phyloP scores from a whole-genome alignment of 352 stramenopile species.

The Phytophthora aleatoria region DNA sequence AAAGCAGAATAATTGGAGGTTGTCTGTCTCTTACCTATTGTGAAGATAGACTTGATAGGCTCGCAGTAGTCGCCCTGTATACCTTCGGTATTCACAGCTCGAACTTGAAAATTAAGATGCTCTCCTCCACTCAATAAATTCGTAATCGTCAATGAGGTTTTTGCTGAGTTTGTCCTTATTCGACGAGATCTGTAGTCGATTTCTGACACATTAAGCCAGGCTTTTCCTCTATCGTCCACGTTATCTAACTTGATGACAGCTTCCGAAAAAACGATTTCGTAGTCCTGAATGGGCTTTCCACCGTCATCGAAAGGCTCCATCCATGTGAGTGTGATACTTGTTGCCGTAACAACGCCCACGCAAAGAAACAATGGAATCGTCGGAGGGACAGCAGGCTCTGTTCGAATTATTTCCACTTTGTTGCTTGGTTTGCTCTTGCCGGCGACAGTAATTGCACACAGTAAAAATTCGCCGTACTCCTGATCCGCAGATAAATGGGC shows the following conservation, averaged over 20 bases:
- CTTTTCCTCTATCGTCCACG: constrained; percentile 44
- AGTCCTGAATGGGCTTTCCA: constrained; percentile 62
- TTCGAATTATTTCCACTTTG: constrained; percentile 39
- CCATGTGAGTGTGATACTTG: constrained; percentile 72
- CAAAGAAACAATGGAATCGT: constrained; percentile 54
- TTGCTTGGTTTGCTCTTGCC: constrained; percentile 63
- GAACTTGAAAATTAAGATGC: constrained; percentile 69
- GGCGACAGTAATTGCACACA: constrained; percentile 59
- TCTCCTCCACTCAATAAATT: constrained; percentile 67
- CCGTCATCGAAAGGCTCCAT: constrained; percentile 61
- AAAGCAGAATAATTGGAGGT: not conserved
- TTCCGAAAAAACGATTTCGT: constrained; percentile 69
- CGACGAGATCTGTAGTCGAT: constrained; percentile 58
- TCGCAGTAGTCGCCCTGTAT: constrained; percentile 59
- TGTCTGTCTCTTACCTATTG: constrained; percentile 48
- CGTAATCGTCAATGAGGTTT: constrained; percentile 41
- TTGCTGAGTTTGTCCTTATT: constrained; percentile 52
- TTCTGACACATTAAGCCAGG: constrained; percentile 59
- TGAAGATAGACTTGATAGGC: constrained; percentile 60
- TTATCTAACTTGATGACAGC: constrained; percentile 47
- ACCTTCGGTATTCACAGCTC: constrained; percentile 59
- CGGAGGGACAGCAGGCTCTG: constrained; percentile 38
- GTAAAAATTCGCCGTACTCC: constrained; percentile 51
- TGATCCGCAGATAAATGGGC: constrained; percentile 44
- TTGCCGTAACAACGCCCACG: constrained; percentile 55